phyloP scores from a whole-genome alignment of 2,329 filamentous ascomycete genomes.

The Colletotrichum sp. region DNA sequence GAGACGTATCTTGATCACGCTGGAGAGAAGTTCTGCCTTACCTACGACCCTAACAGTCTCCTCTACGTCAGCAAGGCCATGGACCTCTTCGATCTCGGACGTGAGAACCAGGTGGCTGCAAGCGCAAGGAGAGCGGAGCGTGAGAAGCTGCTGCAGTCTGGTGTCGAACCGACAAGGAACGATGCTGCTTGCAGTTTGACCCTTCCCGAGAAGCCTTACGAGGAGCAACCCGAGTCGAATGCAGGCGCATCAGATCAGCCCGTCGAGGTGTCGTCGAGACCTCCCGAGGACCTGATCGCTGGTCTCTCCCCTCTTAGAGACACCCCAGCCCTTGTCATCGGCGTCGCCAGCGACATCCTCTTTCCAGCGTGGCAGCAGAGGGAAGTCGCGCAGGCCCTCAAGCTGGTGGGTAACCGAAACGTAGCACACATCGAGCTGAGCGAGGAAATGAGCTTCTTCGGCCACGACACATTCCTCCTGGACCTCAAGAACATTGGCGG shows the following conservation, averaged over 20 bases:
- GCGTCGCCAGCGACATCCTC: slow-evolving; percentile 92
- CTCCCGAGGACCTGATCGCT: slow-evolving; percentile 79
- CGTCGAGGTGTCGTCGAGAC: slow-evolving; percentile 46
- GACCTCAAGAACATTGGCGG: slow-evolving; percentile 93
- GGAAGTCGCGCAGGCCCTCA: slow-evolving; percentile 86
- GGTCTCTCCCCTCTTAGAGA: slow-evolving; percentile 76
- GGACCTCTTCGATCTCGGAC: slow-evolving; percentile 94
- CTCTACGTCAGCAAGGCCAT: slow-evolving; percentile 98
- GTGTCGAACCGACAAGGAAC: slow-evolving; percentile 32
- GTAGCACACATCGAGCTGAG: slow-evolving; percentile 92
- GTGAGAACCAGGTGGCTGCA: slow-evolving; percentile 69
- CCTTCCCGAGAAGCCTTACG: slow-evolving; percentile 81
- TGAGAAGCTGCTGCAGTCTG: slow-evolving; percentile 59
- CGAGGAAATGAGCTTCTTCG: slow-evolving; percentile 92
- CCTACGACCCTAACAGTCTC: slow-evolving; percentile 94
- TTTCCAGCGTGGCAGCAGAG: slow-evolving; percentile 99
- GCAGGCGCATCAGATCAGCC: slow-evolving; percentile 36
- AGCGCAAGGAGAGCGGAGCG: slow-evolving; percentile 66
- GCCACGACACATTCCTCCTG: slow-evolving; percentile 94
- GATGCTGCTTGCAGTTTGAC: slow-evolving; percentile 76
- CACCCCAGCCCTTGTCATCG: slow-evolving; percentile 86
- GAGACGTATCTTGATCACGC: slow-evolving; percentile 98
- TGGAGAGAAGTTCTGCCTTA: slow-evolving; percentile 96
- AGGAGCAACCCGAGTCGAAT: slow-evolving; percentile 71
- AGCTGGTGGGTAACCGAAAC: slow-evolving; percentile 75